Evolutionary conservation across 495 filamentous ascomycete genomes (phyloP), one percentile per base, ranked within the genome.

Genomic region (Penicillium lagena): DNA sequence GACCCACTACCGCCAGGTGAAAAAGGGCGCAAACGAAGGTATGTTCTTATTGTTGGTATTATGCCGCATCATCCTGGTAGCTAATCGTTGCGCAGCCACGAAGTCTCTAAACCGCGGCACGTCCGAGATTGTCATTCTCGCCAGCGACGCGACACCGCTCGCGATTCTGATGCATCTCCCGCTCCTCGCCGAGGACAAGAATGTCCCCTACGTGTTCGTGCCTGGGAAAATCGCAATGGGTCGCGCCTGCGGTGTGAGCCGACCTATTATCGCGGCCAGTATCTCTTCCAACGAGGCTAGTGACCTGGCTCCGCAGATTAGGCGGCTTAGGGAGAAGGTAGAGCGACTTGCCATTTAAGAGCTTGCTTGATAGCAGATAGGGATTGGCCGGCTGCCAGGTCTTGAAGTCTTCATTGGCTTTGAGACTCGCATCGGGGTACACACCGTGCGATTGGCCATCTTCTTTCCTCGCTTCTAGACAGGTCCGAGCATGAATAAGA

Each of bases 211-310:
- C 63, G 70, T 81, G 33, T 80, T 71, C 54, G 74, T 85, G 15
- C 78, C 75, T 46, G 75, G 66, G 58, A 82, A 78, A 72, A 80
- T 83, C 37, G 88, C 87, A 27, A 79, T 95, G 10, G 90, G 91
- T 35, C 77, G 89, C 51, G 70, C 70, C 10, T 60, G 54, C 38
- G 90, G 90, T 73, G 90, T 96, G 40, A 82, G 76, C 52, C 73
- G 93, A 32, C 78, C 89, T 35, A 90, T 98, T 33, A 96, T 98
- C 54, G 82, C 86, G 34, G 83, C 80, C 33, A 83, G 78, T 49
- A 91, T 96, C 58, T 95, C 89, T 32, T 89, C 86, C 54, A 97
- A 96, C 76, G 93, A 96, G 70, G 88, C 86, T 11, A 85, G 78
- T 55, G 93, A 96, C 60, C 75, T 97, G 29, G 83, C 82, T 68